Base-by-base conservation (phyloP, 2,329 filamentous ascomycete species). In the Chaetothyriales sp. region DNA sequence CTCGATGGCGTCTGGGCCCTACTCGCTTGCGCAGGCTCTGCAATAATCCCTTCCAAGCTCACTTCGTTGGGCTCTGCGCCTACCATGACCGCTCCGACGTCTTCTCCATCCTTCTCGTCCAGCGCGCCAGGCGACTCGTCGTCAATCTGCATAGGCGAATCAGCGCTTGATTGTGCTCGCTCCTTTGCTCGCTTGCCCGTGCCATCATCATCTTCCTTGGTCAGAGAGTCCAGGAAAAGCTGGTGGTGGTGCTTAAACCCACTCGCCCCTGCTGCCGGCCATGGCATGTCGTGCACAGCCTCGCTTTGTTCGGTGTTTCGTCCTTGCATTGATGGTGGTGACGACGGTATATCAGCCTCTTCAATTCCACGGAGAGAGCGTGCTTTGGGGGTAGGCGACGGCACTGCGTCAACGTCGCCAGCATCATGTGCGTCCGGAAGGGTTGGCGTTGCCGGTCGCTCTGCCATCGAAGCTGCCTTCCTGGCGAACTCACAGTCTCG, bases 331-430 rank as follows among this genome's bases (percentile, higher is more conserved):
- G 58, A 61, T 45, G 57, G 58, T 28, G 60, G 60, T 33, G 60
- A 62, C 10, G 60, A 62, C 43, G 58, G 58, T 10, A 61, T 53
- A 18, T 62, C 59, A 18, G 58, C 48, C 29, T 61, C 58, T 20
- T 50, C 47, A 20, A 59, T 54, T n/a, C 47, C 49, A 15, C 53
- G 49, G 43, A 51, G 44, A 29, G 57, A 54, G 44, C 56, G 52
- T n/a, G 59, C 54, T 46, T 51, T 54, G 33, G 60, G 60, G 1
- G 60, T 62, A 9, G 60, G 60, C 40, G 60, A 61, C 18, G 59
- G 56, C 46, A 46, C 48, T 15, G 56, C 54, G 19, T 60, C 56
- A 7, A 51, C 33, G 25, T 60, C 58, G 9, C 46, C 51, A 37
- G 55, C 51, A 43, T 54, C 52, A 18, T 54, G 48, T 43, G 52